Evolutionary conservation across 371 early-diverging fungal species (phyloP).

Genomic region (Mortierella sp.): DNA sequence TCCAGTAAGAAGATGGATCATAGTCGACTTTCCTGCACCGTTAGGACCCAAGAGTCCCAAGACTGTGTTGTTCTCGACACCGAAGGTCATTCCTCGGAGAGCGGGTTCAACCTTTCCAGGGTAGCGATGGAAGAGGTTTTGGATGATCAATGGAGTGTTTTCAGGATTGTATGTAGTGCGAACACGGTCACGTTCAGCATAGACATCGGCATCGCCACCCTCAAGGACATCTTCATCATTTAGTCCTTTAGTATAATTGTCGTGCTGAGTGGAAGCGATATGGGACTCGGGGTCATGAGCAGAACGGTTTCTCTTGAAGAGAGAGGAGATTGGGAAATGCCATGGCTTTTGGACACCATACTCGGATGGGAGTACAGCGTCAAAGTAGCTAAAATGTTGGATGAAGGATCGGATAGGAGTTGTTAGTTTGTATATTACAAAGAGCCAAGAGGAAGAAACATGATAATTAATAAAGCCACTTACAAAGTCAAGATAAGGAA

Average conservation of each 20-base stretch:
- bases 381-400: conserved; percentile 24
- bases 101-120: conserved; percentile 49
- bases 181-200: conserved; percentile 68
- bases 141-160: conserved; percentile 43
- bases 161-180: conserved; percentile 61
- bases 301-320: conserved; percentile 41
- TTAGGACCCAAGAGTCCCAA: conserved; percentile 77
- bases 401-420: neutral
- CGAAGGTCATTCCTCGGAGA: conserved; percentile 52
- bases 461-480: neutral
- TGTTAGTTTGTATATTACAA: neutral
- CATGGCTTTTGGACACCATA: conserved; percentile 74
- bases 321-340: conserved; percentile 71
- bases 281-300: conserved; percentile 22
- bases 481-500: conserved; percentile 44
- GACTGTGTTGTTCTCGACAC: conserved; percentile 54
- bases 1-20: conserved; percentile 78
- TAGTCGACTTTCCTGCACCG: conserved; percentile 74
- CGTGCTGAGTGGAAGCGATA: conserved; percentile 12
- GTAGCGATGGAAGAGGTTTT: conserved; percentile 48
- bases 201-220: conserved; percentile 74
- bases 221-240: conserved; percentile 20
- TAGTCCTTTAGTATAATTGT: neutral
- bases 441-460: neutral
- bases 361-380: conserved; percentile 65